Evolutionary conservation across 305 asterid species (phyloP), one percentile per base, ranked within the genome.

Genomic region (Salvia sclarea): DNA sequence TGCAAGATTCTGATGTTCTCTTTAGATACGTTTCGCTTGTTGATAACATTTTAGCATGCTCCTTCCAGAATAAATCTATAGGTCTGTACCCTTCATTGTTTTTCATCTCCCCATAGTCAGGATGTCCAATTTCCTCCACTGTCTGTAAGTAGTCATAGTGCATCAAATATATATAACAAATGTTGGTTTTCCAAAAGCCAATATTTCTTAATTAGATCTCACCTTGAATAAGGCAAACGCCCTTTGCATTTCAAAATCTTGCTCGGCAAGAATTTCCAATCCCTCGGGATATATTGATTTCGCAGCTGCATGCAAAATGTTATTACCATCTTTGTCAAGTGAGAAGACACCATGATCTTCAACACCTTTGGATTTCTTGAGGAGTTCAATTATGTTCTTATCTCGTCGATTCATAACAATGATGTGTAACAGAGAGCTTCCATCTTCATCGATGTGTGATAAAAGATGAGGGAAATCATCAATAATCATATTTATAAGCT

Each of bases 401-500:
- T 20, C 18, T 50, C 37, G 31, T 21, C 50, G 33, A 52, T 65
- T 14, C 1, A 13, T 8, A 5, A 65, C 52, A 12, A 58, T 2
- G 5, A 17, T 17, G 53, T 47, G 53, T 2, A 47, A 8, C 0
- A 47, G 1, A 2, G 53, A 47, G 53, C 2, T 2, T 47, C 24
- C 53, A 0, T 47, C 13, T 18, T 0, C 3, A 12, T 6, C 71
- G 1, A 10, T 3, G 2, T 49, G 18, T 44, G 50, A 38, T 20
- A 38, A 5, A 7, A 50, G 61, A 3, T 49, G 9, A 1, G 70
- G 70, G n/a, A 17, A 21, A n/a, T 12, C 14, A 14, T 8, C 8
- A 38, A 64, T 25, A 16, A 67, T 38, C 64, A 67, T 35, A 2
- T 11, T 25, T 54, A 67, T 41, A 25, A 67, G 21, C 40, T 10